Base-by-base conservation (phyloP, 2,329 filamentous ascomycete genomes). In the Colletotrichum viniferum region DNA sequence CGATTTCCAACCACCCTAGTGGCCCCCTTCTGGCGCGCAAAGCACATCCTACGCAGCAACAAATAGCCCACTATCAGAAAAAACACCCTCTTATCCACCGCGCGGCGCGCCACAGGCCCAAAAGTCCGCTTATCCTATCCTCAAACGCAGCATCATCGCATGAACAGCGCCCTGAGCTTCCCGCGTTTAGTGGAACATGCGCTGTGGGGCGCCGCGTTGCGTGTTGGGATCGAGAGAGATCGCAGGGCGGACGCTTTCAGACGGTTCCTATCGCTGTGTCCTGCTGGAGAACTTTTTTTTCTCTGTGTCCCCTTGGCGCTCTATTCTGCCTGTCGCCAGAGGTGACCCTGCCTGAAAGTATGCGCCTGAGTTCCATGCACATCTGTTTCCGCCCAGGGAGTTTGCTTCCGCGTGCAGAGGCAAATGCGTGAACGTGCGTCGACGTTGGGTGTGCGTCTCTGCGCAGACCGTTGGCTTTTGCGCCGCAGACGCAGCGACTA, bases 391-490 rank as follows among this genome's bases (percentile, higher is more conserved):
- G 36, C 26, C 62, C 18, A 18, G 32, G 32, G 61, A 9, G 56
- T 36, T 24, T 18, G 52, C 34, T 61, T 66, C 38, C 61, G 34
- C 61, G 52, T 65, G 38, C 36, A 38, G 24, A 67, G 58, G 16
- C 21, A 58, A 10, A 63, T 43, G 21, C 52, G 48, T 30, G 48
- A n/a, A 43, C 30, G 30, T 64, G 61, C 30, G 56, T 65, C 28
- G 61, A 21, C 32, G 55, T 48, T 48, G n/a, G 12, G 18, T 68
- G 55, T 60, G 55, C 56, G 63, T 72, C 52, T 72, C 28, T 68
- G 64, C 63, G 70, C 63, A 71, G 67, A 74, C 71, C 36, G 48
- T 74, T 74, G 68, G 61, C 72, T 66, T 71, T 66, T 74, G 72
- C 72, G 38, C 32, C 12, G 56, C 32, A 61, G 48, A 71, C 48